Conservation (phyloP, 2,329 filamentous ascomycete genomes). For the Cladophialophora bantiana region DNA sequence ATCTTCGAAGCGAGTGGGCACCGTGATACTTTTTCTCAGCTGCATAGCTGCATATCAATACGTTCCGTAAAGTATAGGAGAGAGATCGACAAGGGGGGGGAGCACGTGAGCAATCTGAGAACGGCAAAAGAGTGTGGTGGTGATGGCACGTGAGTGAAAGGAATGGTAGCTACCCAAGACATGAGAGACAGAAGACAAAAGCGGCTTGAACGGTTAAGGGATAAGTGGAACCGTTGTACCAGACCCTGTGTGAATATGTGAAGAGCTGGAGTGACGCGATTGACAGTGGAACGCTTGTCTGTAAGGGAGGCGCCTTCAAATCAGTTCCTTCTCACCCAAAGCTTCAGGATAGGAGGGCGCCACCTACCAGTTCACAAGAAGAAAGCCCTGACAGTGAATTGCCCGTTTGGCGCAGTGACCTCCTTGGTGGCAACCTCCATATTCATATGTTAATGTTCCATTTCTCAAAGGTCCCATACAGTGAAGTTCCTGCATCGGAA, state of each 20-base stretch:
- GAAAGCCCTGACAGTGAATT: conserved; percentile 2
- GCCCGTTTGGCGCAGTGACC: neutral
- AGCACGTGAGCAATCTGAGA: conserved; percentile 7
- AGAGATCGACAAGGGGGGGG: conserved; percentile 1
- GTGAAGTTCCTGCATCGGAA: neutral
- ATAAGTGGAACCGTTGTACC: conserved; percentile 9
- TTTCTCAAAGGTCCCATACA: neutral
- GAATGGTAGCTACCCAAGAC: conserved; percentile 13
- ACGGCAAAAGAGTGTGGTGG: conserved; percentile 11
- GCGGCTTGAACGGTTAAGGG: neutral
- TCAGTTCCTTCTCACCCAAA: conserved; percentile 14
- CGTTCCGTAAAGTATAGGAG: neutral
- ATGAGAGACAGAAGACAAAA: conserved; percentile 14
- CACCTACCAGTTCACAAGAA: conserved; percentile 10
- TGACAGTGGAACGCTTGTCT: conserved; percentile 3
- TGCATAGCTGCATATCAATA: conserved; percentile 41
- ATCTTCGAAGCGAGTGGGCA: conserved; percentile 45
- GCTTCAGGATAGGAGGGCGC: conserved; percentile 10
- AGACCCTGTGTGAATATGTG: neutral
- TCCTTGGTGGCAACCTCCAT: neutral
- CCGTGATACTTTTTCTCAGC: conserved; percentile 45
- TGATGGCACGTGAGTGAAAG: conserved; percentile 3
- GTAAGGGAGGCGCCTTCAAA: conserved; percentile 3
- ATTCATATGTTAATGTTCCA: neutral
- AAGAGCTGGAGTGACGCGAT: neutral